These are phyloP conservation scores for Fusarium longipes DNA, from an alignment of 2,329 filamentous ascomycete species.

Conservation along the genomic window DNA sequence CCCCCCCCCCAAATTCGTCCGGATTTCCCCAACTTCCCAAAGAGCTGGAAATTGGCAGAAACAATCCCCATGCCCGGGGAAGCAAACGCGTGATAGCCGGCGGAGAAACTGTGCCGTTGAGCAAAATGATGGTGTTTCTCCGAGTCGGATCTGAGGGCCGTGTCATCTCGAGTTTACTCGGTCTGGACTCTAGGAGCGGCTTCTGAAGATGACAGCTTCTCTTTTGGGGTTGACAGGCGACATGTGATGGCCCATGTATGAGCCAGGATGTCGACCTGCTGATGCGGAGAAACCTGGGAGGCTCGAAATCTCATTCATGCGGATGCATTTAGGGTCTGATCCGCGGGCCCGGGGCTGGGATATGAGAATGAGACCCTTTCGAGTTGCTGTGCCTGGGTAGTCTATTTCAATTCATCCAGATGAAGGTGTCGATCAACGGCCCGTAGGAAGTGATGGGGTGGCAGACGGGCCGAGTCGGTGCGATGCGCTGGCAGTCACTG, in stretches of 20 bases:
- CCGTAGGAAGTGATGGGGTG: constrained; percentile 17
- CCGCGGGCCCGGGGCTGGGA: constrained; percentile 27
- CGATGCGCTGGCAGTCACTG: constrained; percentile 31
- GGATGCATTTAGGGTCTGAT: constrained; percentile 38
- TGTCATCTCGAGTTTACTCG: not conserved
- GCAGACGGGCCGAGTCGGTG: constrained; percentile 18
- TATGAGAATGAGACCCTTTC: not conserved
- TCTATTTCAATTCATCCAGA: constrained; percentile 9
- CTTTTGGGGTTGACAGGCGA: constrained; percentile 24
- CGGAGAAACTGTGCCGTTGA: constrained; percentile 37
- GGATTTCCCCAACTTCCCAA: constrained; percentile 39
- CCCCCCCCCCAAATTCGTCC: constrained; percentile 38
- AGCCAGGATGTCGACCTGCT: constrained; percentile 28
- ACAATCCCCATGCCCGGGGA: constrained; percentile 29
- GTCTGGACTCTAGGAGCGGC: not conserved
- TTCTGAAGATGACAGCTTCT: constrained; percentile 30
- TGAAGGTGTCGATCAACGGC: constrained; percentile 34
- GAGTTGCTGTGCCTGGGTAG: constrained; percentile 26
- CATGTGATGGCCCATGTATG: constrained; percentile 35
- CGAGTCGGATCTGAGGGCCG: constrained; percentile 42
- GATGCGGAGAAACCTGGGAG: constrained; percentile 42
- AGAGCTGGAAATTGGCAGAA: constrained; percentile 15
- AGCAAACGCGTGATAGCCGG: constrained; percentile 31
- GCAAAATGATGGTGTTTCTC: constrained; percentile 5
- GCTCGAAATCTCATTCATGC: constrained; percentile 33